Evolutionary conservation across 2,329 filamentous ascomycete species (phyloP), one percentile per base, ranked within the genome.

Genomic region (Botrytis squamosa): DNA sequence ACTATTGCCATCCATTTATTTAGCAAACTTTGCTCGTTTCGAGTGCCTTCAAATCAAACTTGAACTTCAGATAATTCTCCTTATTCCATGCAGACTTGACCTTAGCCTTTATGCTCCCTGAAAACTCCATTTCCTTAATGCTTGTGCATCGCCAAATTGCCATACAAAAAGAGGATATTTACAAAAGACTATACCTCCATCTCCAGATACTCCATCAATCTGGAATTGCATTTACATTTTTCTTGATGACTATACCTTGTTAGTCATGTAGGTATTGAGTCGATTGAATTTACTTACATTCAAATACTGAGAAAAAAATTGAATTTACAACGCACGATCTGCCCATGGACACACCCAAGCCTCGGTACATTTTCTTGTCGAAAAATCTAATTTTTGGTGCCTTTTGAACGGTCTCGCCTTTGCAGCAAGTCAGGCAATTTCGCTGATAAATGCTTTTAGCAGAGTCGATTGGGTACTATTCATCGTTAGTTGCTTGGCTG

Each of bases 221-320:
- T 63, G 81, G 80, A 63, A 82, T 73, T 63, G 78, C 77, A 77
- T 81, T 81, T 60, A 82, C 79, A 76, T 86, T 85, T 81, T 90
- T 91, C 84, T 96, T 96, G 79, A 93, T 88, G 79, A 93, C 71
- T 73, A 64, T 12, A 62, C 3, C 18, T 29, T 44, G 20, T 73
- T 29, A 59, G 42, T 63, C 22, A 33, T 67, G 29, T 36, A 44
- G 9, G 12, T 16, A 22, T 22, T 3, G 33, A 72, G 29, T 44
- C n/a, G 16, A 33, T 36, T 16, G 12, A 33, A 12, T 57, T 33
- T 40, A 44, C 71, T 70, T 73, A 73, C 71, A 91, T 83, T 97
- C 93, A 81, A 96, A 97, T 57, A 91, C 92, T 62, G 92, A 94
- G 84, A 97, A 97, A 86, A 97, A 97, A 79, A 97, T 92, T 77